These are phyloP conservation scores for Hypoxylon perforatum DNA, from an alignment of 495 filamentous ascomycete genomes.

Conservation along the genomic window DNA sequence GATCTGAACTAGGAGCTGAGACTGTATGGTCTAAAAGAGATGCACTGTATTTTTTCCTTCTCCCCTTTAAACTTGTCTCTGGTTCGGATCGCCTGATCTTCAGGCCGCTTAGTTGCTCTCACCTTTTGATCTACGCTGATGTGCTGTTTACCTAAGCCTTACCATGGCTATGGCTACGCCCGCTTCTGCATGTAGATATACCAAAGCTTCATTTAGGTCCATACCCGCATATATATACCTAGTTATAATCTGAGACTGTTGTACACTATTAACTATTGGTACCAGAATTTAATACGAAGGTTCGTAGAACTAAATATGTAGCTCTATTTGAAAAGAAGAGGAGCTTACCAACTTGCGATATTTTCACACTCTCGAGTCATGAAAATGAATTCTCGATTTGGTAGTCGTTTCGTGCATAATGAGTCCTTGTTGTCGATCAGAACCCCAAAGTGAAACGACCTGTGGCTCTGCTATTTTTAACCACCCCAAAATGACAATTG, in stretches of 20 bases:
- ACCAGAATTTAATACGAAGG: no score
- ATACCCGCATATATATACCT: no score
- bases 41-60: conserved; percentile 11
- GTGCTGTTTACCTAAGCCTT: conserved; percentile 3
- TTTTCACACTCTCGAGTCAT: neutral
- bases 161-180: neutral
- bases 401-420: conserved; percentile 21
- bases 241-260: no score
- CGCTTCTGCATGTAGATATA: conserved; percentile 19
- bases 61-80: neutral
- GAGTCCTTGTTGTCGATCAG: conserved; percentile 34
- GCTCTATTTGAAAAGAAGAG: no score
- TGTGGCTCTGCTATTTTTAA: conserved; percentile 13
- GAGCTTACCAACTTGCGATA: no score
- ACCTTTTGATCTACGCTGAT: conserved; percentile 13
- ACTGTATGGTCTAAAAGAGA: conserved; percentile 1
- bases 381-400: neutral
- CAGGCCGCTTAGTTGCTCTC: neutral
- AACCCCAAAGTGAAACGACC: conserved; percentile 21
- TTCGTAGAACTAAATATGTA: no score
- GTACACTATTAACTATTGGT: no score
- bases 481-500: conserved; percentile 12
- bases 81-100: conserved; percentile 32
- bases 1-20: neutral
- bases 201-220: neutral